phyloP scores from a whole-genome alignment of 257 asterid species.

The Nicotiana attenuata region DNA sequence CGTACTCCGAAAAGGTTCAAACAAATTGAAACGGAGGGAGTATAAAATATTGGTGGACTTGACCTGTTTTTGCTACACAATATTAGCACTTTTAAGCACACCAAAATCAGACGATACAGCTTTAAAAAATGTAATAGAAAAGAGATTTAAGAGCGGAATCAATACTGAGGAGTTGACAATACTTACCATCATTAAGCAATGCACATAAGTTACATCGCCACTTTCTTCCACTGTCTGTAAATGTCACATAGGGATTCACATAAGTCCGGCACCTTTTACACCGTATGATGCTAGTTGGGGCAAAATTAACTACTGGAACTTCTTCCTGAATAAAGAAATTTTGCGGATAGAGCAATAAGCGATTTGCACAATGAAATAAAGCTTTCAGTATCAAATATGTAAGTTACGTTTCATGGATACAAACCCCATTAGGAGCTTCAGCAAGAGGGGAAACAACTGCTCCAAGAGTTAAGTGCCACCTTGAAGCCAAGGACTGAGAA shows the following conservation, averaged over 20 bases:
- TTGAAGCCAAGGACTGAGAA: conserved; percentile 83
- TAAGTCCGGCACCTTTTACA: conserved; percentile 91
- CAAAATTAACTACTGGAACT: conserved; percentile 83
- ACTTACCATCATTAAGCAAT: conserved; percentile 72
- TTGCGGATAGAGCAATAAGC: conserved; percentile 9
- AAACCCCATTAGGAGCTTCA: conserved; percentile 82
- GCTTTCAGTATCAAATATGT: not conserved
- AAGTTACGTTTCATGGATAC: conserved; percentile 20
- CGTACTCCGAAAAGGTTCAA: no score
- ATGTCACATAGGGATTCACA: conserved; percentile 73
- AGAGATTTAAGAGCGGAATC: not conserved
- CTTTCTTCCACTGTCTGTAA: conserved; percentile 84
- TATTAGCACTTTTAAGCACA: not conserved
- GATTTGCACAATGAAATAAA: not conserved
- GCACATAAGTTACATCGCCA: conserved; percentile 92
- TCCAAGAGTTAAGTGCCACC: conserved; percentile 95
- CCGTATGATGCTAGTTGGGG: conserved; percentile 71
- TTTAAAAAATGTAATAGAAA: no score
- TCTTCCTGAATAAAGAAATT: conserved; percentile 61
- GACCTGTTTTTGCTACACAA: not conserved
- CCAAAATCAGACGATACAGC: not conserved
- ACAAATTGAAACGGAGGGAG: no score
- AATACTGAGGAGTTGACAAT: not conserved
- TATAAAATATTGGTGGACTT: not conserved
- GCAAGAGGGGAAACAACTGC: conserved; percentile 97